Base-by-base conservation (phyloP, 768 basidiomycete genomes). In the Phaeolepiota aurea region DNA sequence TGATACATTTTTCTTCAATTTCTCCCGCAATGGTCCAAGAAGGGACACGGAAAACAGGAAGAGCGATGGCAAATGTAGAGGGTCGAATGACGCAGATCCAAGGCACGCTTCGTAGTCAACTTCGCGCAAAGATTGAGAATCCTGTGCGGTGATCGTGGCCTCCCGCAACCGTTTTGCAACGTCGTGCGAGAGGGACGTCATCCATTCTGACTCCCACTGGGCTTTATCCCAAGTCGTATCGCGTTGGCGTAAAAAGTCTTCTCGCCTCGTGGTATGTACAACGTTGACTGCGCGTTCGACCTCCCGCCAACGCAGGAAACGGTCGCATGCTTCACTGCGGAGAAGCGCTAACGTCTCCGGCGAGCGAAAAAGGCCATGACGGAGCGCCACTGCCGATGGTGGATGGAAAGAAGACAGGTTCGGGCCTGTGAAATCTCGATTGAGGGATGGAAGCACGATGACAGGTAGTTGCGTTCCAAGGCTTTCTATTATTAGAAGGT, bases 251-350 rank as follows among this genome's bases (percentile, higher is more conserved):
- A n/a, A n/a, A n/a, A n/a, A n/a, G n/a, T n/a, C n/a, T n/a, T n/a
- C n/a, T n/a, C n/a, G n/a, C 2, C 32, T 20, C 3, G 31, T 19
- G 20, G 37, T 28, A 15, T 42, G 20, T n/a, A 46, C 45, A 11
- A 42, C 39, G 7, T 25, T 66, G 4, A 75, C 72, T 9, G 71
- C 72, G 14, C 70, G 65, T 46, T 82, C 77, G 19, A 85, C 73
- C 53, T 84, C 83, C 21, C 80, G 65, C 83, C 83, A 86, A 20
- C 74, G 71, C 42, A 84, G 55, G 56, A 84, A 86, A 14, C 83
- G 71, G 43, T 83, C 79, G 0, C 76, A 68, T 0, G 81, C 82
- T 55, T 85, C 83, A 13, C 58, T 62, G 22, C 84, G 73, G 20
- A 86, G 63, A 1, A 65, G 52, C 1, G 68, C 63, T 9, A 84